Percentiles rank a stretch among this genome's conserved stretches.
phyloP scores from a whole-genome alignment of 129 eudicot genomes.

The Flaveria linearis region DNA sequence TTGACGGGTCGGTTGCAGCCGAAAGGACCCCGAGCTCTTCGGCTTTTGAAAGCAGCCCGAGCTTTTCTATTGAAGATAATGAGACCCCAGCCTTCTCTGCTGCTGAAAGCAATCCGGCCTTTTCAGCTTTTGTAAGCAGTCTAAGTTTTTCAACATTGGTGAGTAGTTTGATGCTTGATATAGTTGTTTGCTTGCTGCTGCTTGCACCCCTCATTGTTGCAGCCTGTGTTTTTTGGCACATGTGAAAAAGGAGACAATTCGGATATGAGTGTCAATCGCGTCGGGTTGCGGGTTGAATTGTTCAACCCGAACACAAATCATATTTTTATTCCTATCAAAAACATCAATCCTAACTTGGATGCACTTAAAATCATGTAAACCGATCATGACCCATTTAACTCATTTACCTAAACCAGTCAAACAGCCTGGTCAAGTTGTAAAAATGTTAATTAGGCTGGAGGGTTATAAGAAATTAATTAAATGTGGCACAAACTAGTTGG shows the following conservation, averaged over 20 bases:
- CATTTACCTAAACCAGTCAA: too few relatives aligned
- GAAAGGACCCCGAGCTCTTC: constrained; percentile 90
- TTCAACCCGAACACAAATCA: too few relatives aligned
- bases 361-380: background rate
- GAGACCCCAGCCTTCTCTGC: constrained; percentile 83
- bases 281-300: too few relatives aligned
- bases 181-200: constrained; percentile 27
- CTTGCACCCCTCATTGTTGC: constrained; percentile 44
- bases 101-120: constrained; percentile 83
- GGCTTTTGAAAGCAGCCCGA: constrained; percentile 86
- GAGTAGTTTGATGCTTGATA: constrained; percentile 61
- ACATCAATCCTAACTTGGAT: too few relatives aligned
- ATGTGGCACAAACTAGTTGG: too few relatives aligned
- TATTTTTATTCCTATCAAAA: too few relatives aligned
- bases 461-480: too few relatives aligned
- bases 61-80: constrained; percentile 72
- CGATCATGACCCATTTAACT: background rate
- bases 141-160: constrained; percentile 82
- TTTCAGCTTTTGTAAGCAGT: constrained; percentile 91
- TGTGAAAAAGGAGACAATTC: constrained; percentile 12
- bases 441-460: too few relatives aligned
- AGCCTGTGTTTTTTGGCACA: constrained; percentile 33
- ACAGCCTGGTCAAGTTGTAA: too few relatives aligned
- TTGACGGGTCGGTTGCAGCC: constrained; percentile 83
- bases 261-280: background rate